Evolutionary conservation across 306 rosid species (phyloP), one percentile per base, ranked within the genome.

Genomic region (Cicer judaicum): DNA sequence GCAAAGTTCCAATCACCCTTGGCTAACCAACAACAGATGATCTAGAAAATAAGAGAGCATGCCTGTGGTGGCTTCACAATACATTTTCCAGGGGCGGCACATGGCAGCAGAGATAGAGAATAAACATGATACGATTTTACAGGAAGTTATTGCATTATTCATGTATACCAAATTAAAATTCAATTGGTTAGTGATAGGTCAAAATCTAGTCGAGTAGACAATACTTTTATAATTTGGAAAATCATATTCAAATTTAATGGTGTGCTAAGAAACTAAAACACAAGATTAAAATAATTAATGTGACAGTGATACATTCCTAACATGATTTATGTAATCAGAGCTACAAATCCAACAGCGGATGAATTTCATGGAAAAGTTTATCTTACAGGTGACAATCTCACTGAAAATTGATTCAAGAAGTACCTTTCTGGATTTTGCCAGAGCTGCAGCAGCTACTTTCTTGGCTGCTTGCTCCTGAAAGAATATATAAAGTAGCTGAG

Each of bases 381-480:
- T 47, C 9, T 40, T 36, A n/a, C 5, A 6, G 14, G 10, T 12
- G 9, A 60, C 1, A 2, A 29, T 34, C 65, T 29, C 65, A 60
- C 7, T n/a, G 24, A 72, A 52, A 40, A 11, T 8, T 53, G 5
- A 41, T 64, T 60, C 65, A 34, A 11, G 12, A 59, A 59, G 29
- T 36, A 86, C 93, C 90, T 82, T 86, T 79, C 67, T 81, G 47
- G 85, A 80, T 80, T 86, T 89, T 39, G 90, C 85, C 39, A 75
- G 83, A 38, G 86, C 86, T 14, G 81, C 83, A 10, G 89, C 89
- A 6, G 82, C 84, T 21, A 80, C 86, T 52, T 84, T 85, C 83
- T 89, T 89, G 49, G 82, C 88, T 72, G 92, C 92, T 77, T 87
- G 92, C 78, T 91, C 93, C 97, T 91, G 81, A 43, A 43, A 55